A percentile compares a stretch with the other conserved stretches of the same genome.
phyloP scores from a whole-genome alignment of 2,329 filamentous ascomycete genomes.

The Claviceps purpurea region DNA sequence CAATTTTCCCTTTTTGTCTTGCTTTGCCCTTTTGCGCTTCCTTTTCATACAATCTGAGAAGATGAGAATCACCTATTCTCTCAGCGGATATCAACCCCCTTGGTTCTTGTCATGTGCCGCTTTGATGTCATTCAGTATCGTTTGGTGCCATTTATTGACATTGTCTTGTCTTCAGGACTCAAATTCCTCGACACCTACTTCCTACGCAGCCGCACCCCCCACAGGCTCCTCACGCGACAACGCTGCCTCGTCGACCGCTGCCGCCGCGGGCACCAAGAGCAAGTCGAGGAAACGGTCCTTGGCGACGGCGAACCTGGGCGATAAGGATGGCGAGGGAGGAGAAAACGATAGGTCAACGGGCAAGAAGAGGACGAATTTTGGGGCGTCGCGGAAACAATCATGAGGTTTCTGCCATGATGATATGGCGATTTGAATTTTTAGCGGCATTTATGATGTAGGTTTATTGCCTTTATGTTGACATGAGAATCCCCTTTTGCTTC shows the following conservation, averaged over 20 bases:
- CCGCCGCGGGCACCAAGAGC: conserved; percentile 31
- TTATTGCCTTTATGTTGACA: neutral
- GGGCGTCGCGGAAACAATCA: conserved; percentile 35
- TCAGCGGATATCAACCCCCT: no score
- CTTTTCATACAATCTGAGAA: neutral
- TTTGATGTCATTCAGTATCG: no score
- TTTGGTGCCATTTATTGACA: neutral
- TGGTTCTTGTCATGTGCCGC: no score
- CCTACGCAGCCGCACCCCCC: conserved; percentile 40
- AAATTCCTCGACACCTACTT: conserved; percentile 30
- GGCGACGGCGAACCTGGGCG: conserved; percentile 6
- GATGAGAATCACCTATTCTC: no score
- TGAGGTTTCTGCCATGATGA: neutral
- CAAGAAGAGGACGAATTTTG: conserved; percentile 47
- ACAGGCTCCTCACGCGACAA: conserved; percentile 39
- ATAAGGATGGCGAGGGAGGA: conserved; percentile 36
- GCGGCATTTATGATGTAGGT: neutral
- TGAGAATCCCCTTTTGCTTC: neutral
- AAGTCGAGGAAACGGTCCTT: conserved; percentile 39
- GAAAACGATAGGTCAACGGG: conserved; percentile 40
- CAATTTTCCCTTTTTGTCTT: neutral
- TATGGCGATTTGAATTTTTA: neutral
- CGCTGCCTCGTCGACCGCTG: conserved; percentile 42
- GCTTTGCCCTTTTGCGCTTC: neutral
- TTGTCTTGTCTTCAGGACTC: conserved; percentile 20